A percentile compares a stretch with the other conserved stretches of the same genome.
Conservation (phyloP, 1,284 basidiomycete genomes). For the Papiliotrema laurentii region DNA sequence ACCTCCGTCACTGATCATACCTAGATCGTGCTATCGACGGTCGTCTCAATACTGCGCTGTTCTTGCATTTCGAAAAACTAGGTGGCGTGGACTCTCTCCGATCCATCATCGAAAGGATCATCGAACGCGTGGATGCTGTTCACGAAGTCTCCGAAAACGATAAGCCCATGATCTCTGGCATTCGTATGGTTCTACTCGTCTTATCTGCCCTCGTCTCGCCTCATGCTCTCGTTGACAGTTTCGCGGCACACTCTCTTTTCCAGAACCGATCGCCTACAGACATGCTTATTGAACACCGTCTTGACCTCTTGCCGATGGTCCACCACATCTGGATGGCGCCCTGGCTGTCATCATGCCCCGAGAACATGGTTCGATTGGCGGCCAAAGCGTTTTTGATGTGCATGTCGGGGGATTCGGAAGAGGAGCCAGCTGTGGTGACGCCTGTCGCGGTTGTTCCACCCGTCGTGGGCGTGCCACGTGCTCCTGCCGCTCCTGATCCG, state of each 20-base stretch:
- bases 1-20: conserved; percentile 6
- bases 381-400: conserved; percentile 77
- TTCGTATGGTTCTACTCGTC: conserved; percentile 76
- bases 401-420: conserved; percentile 75
- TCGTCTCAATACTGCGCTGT: conserved; percentile 75
- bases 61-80: conserved; percentile 66
- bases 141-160: neutral
- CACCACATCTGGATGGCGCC: conserved; percentile 71
- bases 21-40: conserved; percentile 68
- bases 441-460: neutral
- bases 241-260: conserved; percentile 59
- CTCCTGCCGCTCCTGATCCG: conserved; percentile 59
- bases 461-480: conserved; percentile 21
- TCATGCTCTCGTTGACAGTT: conserved; percentile 75
- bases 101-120: conserved; percentile 57
- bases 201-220: conserved; percentile 72
- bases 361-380: conserved; percentile 66
- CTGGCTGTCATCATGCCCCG: conserved; percentile 74
- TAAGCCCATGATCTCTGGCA: conserved; percentile 52
- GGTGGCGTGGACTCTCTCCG: conserved; percentile 72
- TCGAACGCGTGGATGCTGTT: conserved; percentile 8
- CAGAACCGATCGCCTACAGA: conserved; percentile 51
- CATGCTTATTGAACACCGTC: conserved; percentile 76
- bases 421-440: conserved; percentile 28
- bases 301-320: conserved; percentile 65